phyloP scores from a whole-genome alignment of 306 rosid species.

The Fragaria ananassa region DNA sequence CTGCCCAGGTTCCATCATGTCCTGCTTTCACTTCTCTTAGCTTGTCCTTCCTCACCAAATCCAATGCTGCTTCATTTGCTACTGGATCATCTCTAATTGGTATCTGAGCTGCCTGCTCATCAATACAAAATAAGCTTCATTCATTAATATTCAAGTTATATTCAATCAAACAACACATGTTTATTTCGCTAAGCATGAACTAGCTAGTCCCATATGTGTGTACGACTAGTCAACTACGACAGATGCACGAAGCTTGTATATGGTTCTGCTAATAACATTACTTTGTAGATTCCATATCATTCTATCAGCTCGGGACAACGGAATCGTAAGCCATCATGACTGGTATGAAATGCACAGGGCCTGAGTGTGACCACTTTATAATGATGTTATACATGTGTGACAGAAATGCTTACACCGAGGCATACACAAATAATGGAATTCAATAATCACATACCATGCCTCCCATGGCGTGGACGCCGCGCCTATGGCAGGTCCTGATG shows the following conservation, averaged over 20 bases:
- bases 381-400: background rate
- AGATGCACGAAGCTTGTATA: background rate
- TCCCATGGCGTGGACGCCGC: constrained; percentile 90
- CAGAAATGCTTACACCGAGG: background rate
- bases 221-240: background rate
- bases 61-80: constrained; percentile 82
- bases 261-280: background rate
- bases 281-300: background rate
- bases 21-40: constrained; percentile 82
- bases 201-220: background rate
- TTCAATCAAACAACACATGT: background rate
- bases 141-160: background rate
- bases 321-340: background rate
- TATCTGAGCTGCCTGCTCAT: constrained; percentile 79
- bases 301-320: background rate
- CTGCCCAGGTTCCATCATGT: constrained; percentile 98
- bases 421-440: background rate
- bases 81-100: constrained; percentile 68
- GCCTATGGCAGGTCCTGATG: constrained; percentile 80
- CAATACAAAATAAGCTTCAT: background rate
- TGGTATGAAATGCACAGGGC: background rate
- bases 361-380: background rate
- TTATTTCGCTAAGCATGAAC: background rate
- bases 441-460: constrained; percentile 60
- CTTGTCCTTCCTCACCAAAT: constrained; percentile 80